Conservation (phyloP, 2,329 filamentous ascomycete genomes). For the Exophiala dermatitidis region DNA sequence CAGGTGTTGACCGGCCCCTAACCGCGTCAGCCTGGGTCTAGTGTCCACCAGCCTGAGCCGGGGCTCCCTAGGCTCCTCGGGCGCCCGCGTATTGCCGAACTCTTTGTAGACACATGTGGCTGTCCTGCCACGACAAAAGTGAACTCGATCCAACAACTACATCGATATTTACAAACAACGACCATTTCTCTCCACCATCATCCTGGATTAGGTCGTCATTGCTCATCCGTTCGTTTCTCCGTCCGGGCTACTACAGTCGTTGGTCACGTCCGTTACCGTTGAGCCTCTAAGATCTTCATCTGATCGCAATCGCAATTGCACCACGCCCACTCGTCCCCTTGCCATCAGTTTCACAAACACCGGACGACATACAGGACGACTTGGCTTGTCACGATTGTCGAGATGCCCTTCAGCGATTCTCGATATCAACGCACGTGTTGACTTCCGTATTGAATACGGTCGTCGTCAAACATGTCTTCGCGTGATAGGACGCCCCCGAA, state of each 20-base stretch:
- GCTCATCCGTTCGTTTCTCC: background rate
- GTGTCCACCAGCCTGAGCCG: too few species aligned
- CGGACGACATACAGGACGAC: background rate
- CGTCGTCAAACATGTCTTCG: conserved; percentile 21
- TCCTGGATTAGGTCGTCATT: background rate
- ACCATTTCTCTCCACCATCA: background rate
- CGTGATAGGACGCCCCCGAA: conserved; percentile 25
- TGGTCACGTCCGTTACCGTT: too few species aligned
- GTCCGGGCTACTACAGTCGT: too few species aligned
- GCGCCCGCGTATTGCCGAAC: background rate
- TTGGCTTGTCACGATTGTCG: background rate
- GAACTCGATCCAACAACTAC: background rate
- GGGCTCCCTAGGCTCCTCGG: background rate
- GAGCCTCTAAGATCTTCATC: background rate
- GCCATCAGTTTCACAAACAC: background rate
- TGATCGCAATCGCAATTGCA: background rate
- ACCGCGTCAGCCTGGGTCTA: too few species aligned
- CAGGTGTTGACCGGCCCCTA: too few species aligned
- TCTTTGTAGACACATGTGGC: background rate
- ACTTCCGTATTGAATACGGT: background rate
- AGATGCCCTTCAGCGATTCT: background rate
- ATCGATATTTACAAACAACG: background rate
- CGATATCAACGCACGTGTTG: background rate
- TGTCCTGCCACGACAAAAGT: background rate
- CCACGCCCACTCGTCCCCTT: background rate